A percentile compares a stretch with the other conserved stretches of the same genome.
Evolutionary conservation across 2,329 filamentous ascomycete genomes (phyloP).

Genomic region (Sporothrix schenckii): DNA sequence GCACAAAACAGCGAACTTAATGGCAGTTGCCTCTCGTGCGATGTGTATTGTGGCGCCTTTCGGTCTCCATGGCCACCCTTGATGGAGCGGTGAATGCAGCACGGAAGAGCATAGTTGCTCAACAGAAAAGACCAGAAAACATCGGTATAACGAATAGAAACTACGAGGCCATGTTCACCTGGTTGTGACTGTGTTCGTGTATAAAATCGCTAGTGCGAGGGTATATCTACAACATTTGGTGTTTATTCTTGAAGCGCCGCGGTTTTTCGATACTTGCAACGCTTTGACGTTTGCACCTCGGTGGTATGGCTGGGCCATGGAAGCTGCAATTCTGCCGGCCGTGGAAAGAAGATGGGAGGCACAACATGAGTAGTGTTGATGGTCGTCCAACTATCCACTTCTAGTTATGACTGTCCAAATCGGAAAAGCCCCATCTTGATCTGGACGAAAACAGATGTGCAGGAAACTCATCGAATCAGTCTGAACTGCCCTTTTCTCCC

Average conservation of each 20-base stretch:
- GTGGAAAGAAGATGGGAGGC: neutral
- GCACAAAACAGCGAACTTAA: neutral
- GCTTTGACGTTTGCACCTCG: neutral
- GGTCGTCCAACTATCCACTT: conserved; percentile 3
- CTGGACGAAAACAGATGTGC: neutral
- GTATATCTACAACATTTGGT: neutral
- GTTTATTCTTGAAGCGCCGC: neutral
- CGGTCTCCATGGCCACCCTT: neutral
- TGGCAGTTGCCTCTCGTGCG: neutral
- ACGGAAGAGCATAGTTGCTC: conserved; percentile 9
- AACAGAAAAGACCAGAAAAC: conserved; percentile 5
- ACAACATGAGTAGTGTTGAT: neutral
- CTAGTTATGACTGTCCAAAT: neutral
- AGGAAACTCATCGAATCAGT: neutral
- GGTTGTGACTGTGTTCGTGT: conserved; percentile 6
- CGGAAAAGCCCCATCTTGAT: neutral
- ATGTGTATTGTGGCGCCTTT: neutral
- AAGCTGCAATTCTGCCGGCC: neutral
- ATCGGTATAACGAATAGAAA: neutral
- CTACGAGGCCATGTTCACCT: neutral
- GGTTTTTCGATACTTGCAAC: neutral
- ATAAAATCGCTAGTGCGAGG: conserved; percentile 1
- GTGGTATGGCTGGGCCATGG: neutral
- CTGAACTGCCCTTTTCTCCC: too few species aligned
- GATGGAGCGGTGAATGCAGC: conserved; percentile 1